Percentiles rank a stretch among this genome's conserved stretches.
These are phyloP conservation scores for Plantago major DNA, from an alignment of 257 asterid species.

Conservation along the genomic window DNA sequence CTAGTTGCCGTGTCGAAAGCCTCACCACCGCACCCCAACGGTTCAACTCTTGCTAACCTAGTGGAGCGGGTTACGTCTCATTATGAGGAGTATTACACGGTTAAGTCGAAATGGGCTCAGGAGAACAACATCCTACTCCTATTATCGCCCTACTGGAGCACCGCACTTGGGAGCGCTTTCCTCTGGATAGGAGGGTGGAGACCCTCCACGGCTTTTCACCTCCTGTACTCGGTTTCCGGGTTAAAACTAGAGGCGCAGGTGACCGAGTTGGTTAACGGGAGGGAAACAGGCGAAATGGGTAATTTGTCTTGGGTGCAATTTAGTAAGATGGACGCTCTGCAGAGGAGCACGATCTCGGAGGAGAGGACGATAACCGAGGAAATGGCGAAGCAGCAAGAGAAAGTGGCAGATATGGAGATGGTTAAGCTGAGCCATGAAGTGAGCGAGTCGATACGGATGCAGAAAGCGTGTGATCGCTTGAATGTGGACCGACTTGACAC, in stretches of 20 bases:
- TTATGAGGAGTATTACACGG: constrained; percentile 32
- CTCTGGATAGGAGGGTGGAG: constrained; percentile 62
- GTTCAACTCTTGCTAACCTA: constrained; percentile 5
- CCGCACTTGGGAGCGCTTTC: constrained; percentile 38
- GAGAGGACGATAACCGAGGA: constrained; percentile 37
- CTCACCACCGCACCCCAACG: not conserved
- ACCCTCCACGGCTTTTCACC: constrained; percentile 46
- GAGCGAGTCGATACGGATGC: constrained; percentile 17
- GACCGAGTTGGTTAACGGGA: constrained; percentile 11
- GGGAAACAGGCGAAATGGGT: constrained; percentile 15
- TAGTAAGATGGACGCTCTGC: constrained; percentile 27
- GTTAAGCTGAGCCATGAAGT: constrained; percentile 38
- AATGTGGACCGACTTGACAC: constrained; percentile 13
- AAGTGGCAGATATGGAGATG: constrained; percentile 34
- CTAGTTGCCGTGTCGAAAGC: constrained; percentile 15
- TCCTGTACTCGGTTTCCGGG: constrained; percentile 46
- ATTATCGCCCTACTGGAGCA: constrained; percentile 39
- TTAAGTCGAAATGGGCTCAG: constrained; percentile 28
- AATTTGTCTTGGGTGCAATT: constrained; percentile 28
- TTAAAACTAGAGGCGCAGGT: constrained; percentile 33
- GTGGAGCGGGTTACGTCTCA: constrained; percentile 23
- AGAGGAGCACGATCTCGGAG: constrained; percentile 22
- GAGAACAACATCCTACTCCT: constrained; percentile 19
- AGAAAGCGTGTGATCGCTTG: constrained; percentile 1
- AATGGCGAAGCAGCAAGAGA: constrained; percentile 46